A percentile compares a stretch with the other conserved stretches of the same genome.
Conservation (phyloP, 2,329 filamentous ascomycete species). For the Botrytis fabae region DNA sequence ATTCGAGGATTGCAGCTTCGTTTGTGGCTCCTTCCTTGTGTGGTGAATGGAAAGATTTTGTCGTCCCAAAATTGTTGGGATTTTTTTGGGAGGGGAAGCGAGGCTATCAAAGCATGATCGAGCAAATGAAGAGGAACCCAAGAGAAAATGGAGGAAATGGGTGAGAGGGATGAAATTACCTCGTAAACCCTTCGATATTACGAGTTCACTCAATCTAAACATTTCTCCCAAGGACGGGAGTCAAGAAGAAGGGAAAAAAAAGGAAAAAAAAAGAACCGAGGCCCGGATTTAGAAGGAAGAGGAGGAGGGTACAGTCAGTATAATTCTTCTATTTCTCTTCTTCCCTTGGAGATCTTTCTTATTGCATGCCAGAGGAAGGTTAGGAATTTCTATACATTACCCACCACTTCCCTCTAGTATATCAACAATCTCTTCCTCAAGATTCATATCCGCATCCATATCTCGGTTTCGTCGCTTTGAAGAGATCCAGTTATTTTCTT, state of each 20-base stretch:
- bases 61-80: conserved; percentile 1
- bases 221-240: neutral
- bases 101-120: neutral
- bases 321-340: neutral
- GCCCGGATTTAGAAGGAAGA: neutral
- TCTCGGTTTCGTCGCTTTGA: neutral
- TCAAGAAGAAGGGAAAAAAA: neutral
- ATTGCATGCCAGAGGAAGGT: conserved; percentile 5
- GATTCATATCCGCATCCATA: neutral
- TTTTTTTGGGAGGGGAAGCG: neutral
- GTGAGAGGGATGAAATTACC: neutral
- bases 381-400: conserved; percentile 8
- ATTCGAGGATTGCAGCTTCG: neutral
- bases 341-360: neutral
- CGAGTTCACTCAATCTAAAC: neutral
- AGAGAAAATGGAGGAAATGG: neutral
- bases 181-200: neutral
- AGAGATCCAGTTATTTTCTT: neutral
- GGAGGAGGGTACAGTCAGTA: no score
- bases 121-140: neutral
- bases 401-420: neutral
- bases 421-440: conserved; percentile 1
- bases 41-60: neutral
- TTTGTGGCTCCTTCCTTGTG: conserved; percentile 10
- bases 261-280: neutral